These are phyloP conservation scores for Globisporangium splendens DNA, from an alignment of 352 stramenopile genomes.

Conservation along the genomic window DNA sequence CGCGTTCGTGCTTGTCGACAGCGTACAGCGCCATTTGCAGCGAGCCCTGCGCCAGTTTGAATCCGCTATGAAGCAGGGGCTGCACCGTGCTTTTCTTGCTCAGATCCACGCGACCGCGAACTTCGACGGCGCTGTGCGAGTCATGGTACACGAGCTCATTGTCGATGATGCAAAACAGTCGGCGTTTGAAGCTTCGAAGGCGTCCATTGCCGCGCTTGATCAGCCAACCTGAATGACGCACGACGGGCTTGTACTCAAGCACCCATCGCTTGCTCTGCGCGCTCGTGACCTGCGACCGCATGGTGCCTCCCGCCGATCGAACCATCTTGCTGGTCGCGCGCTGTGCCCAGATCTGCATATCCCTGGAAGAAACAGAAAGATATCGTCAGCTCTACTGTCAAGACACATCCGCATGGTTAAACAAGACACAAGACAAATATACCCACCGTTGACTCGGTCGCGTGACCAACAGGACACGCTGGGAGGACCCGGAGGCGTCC, in stretches of 20 bases:
- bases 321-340: conserved; percentile 74
- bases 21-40: conserved; percentile 82
- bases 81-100: conserved; percentile 59
- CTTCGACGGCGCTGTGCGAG: conserved; percentile 67
- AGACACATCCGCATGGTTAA: neutral
- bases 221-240: conserved; percentile 82
- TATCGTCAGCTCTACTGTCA: neutral
- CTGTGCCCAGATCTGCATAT: conserved; percentile 82
- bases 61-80: conserved; percentile 69
- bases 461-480: conserved; percentile 67
- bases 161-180: conserved; percentile 84
- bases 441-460: conserved; percentile 60
- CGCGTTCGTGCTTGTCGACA: conserved; percentile 65
- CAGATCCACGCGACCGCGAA: conserved; percentile 74
- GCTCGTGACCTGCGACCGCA: conserved; percentile 40
- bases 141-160: conserved; percentile 86
- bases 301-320: conserved; percentile 40
- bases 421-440: conserved; percentile 7
- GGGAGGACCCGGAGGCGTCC: conserved; percentile 17
- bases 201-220: conserved; percentile 76
- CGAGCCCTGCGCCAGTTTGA: conserved; percentile 68
- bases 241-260: conserved; percentile 80
- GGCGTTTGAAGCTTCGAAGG: conserved; percentile 81
- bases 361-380: conserved; percentile 25
- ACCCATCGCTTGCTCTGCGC: conserved; percentile 66